phyloP scores from a whole-genome alignment of 2,329 filamentous ascomycete species.

The Pochonia chlamydosporia region DNA sequence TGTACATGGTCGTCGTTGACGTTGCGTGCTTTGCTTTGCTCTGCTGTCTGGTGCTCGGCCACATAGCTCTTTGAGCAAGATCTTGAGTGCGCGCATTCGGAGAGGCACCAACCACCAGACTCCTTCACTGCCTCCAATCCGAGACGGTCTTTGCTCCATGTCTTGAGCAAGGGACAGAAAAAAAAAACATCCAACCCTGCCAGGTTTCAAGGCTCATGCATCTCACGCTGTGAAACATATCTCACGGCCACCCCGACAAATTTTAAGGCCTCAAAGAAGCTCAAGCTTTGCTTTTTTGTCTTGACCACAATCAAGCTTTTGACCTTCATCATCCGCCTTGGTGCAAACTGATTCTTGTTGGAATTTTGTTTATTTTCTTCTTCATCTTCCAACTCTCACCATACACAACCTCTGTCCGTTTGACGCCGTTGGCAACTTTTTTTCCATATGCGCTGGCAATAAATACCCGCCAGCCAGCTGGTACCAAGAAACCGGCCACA shows the following conservation, averaged over 20 bases:
- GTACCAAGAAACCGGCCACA: no score
- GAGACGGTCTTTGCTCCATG: neutral
- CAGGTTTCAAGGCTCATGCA: neutral
- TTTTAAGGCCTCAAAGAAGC: neutral
- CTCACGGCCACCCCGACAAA: neutral
- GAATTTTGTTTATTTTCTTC: no score
- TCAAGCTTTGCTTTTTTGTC: neutral
- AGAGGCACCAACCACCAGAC: no score
- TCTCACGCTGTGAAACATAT: neutral
- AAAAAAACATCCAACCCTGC: neutral
- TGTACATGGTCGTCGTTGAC: no score
- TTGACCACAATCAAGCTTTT: neutral
- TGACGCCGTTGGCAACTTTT: neutral
- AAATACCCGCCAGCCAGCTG: neutral
- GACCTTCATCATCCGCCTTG: neutral
- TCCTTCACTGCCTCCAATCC: neutral
- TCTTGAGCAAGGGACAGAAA: neutral
- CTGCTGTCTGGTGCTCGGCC: no score
- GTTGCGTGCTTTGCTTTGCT: no score
- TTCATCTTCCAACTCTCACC: no score
- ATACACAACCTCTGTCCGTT: no score
- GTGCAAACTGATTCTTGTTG: no score
- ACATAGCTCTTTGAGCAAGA: no score
- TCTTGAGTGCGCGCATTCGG: no score
- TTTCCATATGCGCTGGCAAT: neutral